Evolutionary conservation across 140 eudicot species (phyloP), one percentile per base, ranked within the genome.

Genomic region (Erigeron philadelphicus): DNA sequence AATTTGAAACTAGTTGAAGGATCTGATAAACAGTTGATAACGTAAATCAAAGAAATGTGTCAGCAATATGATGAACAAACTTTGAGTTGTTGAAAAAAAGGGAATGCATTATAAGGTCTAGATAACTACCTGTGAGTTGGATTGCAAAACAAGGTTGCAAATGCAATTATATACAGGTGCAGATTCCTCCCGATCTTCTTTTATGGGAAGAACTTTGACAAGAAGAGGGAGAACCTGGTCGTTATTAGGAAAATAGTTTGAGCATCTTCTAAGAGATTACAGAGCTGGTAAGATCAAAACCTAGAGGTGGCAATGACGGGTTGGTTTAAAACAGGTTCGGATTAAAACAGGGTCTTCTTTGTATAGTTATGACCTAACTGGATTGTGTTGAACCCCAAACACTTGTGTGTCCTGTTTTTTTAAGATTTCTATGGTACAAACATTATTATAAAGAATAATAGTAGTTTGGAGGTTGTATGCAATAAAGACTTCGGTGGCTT

Each of bases 111-210:
- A n/a, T 35, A 8, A 7, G 47, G 35, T 71, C 19, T 43, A 73
- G 66, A 17, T 17, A 63, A 52, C 21, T 79, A 89, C 98, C 96
- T 86, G 93, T 17, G 95, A 61, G 81, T 92, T 88, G 49, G 98
- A 92, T 72, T 95, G 81, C 48, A 84, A 81, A 64, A 93, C 88
- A 71, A 93, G 95, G 74, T 77, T 80, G 67, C 95, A 84, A 58
- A 92, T 71, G 80, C 98, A 93, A 64, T 83, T 86, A 62, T 89
- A 93, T 23, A 93, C 98, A 78, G 84, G 74, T 75, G 77, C 70
- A 45, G 98, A 93, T 66, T 93, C 96, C 73, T 86, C 98, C 7
- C 79, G 85, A 71, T 93, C 98, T 83, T 93, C 95, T 85, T 86
- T 84, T 42, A 93, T 47, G 41, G 98, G 98, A 74, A 93, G 98